Base-by-base conservation (phyloP, 345 rosid species). In the Jatropha curcas region DNA sequence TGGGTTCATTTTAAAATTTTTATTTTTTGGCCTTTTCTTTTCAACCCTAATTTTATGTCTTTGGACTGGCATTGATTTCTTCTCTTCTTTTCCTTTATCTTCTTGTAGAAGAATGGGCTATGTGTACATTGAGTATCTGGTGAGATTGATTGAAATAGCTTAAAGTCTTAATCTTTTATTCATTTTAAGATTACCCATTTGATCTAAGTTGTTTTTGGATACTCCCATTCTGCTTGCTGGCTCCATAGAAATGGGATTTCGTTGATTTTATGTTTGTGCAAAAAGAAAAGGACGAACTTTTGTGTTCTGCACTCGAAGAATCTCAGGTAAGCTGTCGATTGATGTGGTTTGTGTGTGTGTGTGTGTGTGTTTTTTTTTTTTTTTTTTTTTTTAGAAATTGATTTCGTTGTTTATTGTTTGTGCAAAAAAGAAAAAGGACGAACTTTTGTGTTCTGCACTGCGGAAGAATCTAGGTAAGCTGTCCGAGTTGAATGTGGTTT, bases 101-200 rank as follows among this genome's bases (percentile, higher is more conserved):
- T 51, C 24, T 69, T 27, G 22, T 35, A 50, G 33, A 64, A 14
- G 51, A 77, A 1, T 30, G 71, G 34, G 27, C 8, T 77, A 60
- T 46, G 17, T 41, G 62, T n/a, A 22, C 27, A 60, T 52, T 35
- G 73, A 41, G 69, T 46, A 31, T 53, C 24, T 33, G 28, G 74
- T 70, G 70, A 70, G 82, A 71, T 69, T 77, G 65, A 28, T 62
- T 57, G 59, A 65, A 58, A 45, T 55, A 22, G 11, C 39, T 56
- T 61, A 41, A 77, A 66, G 61, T 59, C 70, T 69, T 63, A 35
- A 37, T 59, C 41, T 82, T 72, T 77, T 62, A 58, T 55, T 43
- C 68, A 27, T 53, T 74, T 78, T 74, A 53, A 63, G 72, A 30
- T 28, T 73, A 76, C 76, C 80, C 81, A 58, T 71, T 65, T 84